Evolutionary conservation across 192 early-diverging fungal species (phyloP).

Genomic region (Mortierella hygrophila): DNA sequence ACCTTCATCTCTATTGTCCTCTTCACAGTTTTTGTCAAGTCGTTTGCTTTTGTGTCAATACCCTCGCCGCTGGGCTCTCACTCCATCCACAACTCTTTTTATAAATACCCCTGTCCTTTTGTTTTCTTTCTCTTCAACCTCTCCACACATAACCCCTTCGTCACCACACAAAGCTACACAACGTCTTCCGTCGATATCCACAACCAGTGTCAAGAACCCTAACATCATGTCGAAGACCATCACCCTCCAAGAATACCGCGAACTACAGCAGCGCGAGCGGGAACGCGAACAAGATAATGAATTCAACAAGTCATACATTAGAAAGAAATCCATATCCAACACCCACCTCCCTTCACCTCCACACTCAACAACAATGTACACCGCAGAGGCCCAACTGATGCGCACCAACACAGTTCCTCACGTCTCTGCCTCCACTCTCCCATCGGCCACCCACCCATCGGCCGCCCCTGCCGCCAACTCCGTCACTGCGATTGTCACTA

Average conservation of each 20-base stretch:
- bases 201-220: neutral
- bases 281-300: neutral
- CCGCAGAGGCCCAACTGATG: neutral
- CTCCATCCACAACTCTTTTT: too few species aligned
- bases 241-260: neutral
- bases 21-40: too few species aligned
- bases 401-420: neutral
- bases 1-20: neutral
- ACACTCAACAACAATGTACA: neutral
- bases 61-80: too few species aligned
- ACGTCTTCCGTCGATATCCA: neutral
- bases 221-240: neutral
- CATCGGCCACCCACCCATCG: neutral
- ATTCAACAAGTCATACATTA: neutral
- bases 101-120: neutral
- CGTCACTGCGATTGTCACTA: neutral
- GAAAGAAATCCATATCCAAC: neutral
- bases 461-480: neutral
- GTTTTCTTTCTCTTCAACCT: neutral
- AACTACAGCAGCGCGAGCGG: neutral
- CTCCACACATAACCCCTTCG: neutral
- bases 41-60: neutral
- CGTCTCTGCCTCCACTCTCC: neutral
- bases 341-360: neutral
- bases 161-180: neutral